phyloP scores from a whole-genome alignment of 306 rosid genomes.

The Sindora glabra region DNA sequence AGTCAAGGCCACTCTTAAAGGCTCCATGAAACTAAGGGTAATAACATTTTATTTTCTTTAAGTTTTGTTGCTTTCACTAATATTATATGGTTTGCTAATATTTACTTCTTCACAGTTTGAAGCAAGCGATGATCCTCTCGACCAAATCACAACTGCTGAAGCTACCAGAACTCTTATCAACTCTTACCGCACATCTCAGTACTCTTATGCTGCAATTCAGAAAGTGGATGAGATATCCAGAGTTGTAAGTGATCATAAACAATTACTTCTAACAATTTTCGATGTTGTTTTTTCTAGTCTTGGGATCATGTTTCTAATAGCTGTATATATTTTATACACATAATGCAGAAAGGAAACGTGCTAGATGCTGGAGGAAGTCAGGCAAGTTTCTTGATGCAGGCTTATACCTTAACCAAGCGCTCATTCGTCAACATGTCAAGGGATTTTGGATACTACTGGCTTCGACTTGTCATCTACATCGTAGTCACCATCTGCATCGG shows the following conservation, averaged over 20 bases:
- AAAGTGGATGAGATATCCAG: slow-evolving; percentile 79
- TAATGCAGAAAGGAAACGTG: slow-evolving; percentile 80
- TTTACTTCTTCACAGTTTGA: slow-evolving; percentile 61
- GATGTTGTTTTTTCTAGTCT: too few relatives aligned
- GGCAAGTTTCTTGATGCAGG: slow-evolving; percentile 88
- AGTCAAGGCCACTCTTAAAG: slow-evolving; percentile 79
- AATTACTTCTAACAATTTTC: too few relatives aligned
- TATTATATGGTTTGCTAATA: neutral
- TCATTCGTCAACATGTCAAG: slow-evolving; percentile 94
- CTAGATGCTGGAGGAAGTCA: slow-evolving; percentile 92
- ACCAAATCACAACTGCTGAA: slow-evolving; percentile 71
- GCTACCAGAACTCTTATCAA: slow-evolving; percentile 69
- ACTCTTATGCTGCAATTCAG: slow-evolving; percentile 56
- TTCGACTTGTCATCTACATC: slow-evolving; percentile 85
- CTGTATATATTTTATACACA: neutral
- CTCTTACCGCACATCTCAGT: slow-evolving; percentile 64
- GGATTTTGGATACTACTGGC: slow-evolving; percentile 98
- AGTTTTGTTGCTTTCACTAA: neutral
- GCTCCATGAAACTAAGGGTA: slow-evolving; percentile 94
- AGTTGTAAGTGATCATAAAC: slow-evolving; percentile 53
- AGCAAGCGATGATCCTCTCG: slow-evolving; percentile 80
- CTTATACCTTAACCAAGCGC: slow-evolving; percentile 69
- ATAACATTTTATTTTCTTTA: neutral
- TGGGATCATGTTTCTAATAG: neutral
- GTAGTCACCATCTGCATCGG: slow-evolving; percentile 89